Conservation (phyloP, 768 basidiomycete genomes). For the Mycena latifolia region DNA sequence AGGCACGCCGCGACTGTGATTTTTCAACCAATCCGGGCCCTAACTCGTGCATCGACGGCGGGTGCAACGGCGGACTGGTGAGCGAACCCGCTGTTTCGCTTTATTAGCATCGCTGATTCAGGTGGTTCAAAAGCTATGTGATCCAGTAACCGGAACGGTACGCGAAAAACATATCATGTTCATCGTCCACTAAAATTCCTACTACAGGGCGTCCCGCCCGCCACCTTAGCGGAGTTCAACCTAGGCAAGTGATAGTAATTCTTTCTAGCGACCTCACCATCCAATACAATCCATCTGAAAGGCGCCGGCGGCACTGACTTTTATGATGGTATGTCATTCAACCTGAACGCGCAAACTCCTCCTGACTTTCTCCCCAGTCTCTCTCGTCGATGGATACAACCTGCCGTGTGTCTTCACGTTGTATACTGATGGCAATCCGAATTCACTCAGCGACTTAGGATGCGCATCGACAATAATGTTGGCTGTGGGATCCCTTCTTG, state of each 20-base stretch:
- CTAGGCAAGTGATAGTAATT: background rate
- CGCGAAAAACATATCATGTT: background rate
- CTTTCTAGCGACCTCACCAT: background rate
- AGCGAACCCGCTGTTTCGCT: background rate
- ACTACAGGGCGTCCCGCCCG: constrained; percentile 69
- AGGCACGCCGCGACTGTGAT: constrained; percentile 58
- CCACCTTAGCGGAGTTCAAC: constrained; percentile 68
- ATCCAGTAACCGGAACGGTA: constrained; percentile 50
- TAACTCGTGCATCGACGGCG: constrained; percentile 61
- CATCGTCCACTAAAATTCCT: background rate
- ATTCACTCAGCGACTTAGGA: background rate
- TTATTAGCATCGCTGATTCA: no score
- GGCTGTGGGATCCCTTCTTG: constrained; percentile 54
- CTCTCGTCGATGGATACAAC: constrained; percentile 61
- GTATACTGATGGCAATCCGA: no score
- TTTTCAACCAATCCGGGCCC: constrained; percentile 54
- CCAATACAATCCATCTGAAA: background rate
- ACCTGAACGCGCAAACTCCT: constrained; percentile 33
- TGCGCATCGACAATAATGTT: constrained; percentile 54
- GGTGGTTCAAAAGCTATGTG: constrained; percentile 44
- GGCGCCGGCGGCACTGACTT: constrained; percentile 3
- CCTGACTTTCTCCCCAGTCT: constrained; percentile 33
- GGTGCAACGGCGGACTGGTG: constrained; percentile 63
- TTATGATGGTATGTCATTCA: background rate
- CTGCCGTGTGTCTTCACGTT: constrained; percentile 44